Percentiles rank a stretch among this genome's conserved stretches.
Evolutionary conservation across 345 rosid genomes (phyloP).

Genomic region (Melaleuca quinquenervia): DNA sequence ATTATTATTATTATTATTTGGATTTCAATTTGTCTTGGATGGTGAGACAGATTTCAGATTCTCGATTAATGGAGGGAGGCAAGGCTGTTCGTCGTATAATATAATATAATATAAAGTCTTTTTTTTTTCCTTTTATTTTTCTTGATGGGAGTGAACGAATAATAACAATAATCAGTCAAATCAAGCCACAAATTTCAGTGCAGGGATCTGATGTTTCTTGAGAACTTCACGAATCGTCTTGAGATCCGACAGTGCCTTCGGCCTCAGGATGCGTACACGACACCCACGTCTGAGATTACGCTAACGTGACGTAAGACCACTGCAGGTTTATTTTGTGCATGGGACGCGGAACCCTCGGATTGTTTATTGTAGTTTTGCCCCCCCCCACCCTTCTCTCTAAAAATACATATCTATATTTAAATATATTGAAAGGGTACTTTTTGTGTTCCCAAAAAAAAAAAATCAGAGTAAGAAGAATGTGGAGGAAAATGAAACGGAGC

Average conservation of each 20-base stretch:
- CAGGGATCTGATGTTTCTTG: neutral
- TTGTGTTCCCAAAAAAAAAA: neutral
- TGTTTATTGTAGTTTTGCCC: neutral
- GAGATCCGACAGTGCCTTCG: conserved; percentile 8
- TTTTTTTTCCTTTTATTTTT: neutral
- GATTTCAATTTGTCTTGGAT: neutral
- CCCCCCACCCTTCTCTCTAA: neutral
- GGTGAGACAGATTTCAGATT: neutral
- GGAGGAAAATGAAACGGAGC: neutral
- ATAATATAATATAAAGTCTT: neutral
- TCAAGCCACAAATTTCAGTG: conserved; percentile 20
- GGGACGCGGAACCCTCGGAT: neutral
- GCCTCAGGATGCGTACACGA: neutral
- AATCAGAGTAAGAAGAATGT: neutral
- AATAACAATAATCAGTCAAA: neutral
- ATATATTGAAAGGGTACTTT: neutral
- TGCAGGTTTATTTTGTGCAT: neutral
- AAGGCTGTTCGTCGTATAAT: neutral
- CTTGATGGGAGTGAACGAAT: neutral
- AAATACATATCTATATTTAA: neutral
- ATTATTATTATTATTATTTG: neutral
- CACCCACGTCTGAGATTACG: neutral
- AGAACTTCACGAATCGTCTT: neutral
- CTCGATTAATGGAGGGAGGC: neutral
- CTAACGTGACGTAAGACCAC: neutral